Evolutionary conservation across 2,329 filamentous ascomycete species (phyloP), one percentile per base, ranked within the genome.

Genomic region (Aciculosporium take): DNA sequence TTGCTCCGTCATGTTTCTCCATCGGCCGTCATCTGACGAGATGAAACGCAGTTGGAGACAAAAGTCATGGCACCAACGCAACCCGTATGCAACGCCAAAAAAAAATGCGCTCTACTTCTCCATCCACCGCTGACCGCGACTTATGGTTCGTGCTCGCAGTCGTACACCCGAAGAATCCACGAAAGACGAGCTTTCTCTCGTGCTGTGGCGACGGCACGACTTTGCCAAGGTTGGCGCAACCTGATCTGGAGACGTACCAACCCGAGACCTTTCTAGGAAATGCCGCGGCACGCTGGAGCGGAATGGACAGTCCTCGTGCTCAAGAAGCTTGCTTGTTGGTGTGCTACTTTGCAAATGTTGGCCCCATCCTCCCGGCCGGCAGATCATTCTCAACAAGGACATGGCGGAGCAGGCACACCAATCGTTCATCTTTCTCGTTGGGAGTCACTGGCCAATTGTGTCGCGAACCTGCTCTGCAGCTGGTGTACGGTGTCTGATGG

Each of bases 51-150:
- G 27, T 10, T 10, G 17, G 17, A 8, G 18, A 34, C 24, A 12
- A 27, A n/a, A 23, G 28, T 42, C 44, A 46, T 46, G 18, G 41
- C 38, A 39, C 35, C 4, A 5, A 37, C 28, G 35, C 24, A 18
- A 28, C 15, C 35, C 15, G 18, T 24, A 18, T 28, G 10, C 10
- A 27, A n/a, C n/a, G n/a, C n/a, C n/a, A n/a, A n/a, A n/a, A n/a
- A n/a, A n/a, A n/a, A n/a, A n/a, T n/a, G n/a, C n/a, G n/a, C n/a
- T n/a, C n/a, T n/a, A n/a, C n/a, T n/a, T n/a, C 17, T 18, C 20
- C 13, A 10, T 18, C 12, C 32, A 24, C 32, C 32, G 5, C 23
- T 35, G 5, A 24, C 18, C 32, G 4, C 12, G 13, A 7, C 6
- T 21, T 8, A 17, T 13, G 10, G 13, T 13, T 34, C 4, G 7